Evolutionary conservation across 768 basidiomycete genomes (phyloP), one percentile per base, ranked within the genome.

Genomic region (Termitomyces sp.): DNA sequence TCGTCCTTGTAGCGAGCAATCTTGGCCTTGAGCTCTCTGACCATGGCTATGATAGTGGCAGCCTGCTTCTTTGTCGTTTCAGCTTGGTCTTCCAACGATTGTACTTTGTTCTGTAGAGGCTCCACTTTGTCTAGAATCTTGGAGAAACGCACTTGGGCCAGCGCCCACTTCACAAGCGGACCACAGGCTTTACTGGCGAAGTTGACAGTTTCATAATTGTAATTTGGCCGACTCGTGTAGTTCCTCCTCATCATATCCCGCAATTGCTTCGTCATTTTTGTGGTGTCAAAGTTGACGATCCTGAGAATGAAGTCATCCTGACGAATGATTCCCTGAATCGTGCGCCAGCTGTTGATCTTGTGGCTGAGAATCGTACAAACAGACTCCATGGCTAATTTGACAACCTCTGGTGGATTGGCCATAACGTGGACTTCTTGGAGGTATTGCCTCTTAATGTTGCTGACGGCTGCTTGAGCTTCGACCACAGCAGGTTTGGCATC

Each of bases 301-400:
- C 92, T 84, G 61, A 91, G 86, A 70, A 98, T 98, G 77, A 99
- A 99, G 73, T 97, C 94, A 64, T 98, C 97, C 36, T 93, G 86
- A 60, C 97, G 92, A 66, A 98, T 94, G 75, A 98, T 92, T 62
- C 88, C 88, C 73, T 98, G 96, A 8, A 99, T 94, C 1, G 95
- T 86, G 63, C 93, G 88, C 97, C 97, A 99, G 71, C 88, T 88
- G 69, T 99, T 96, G 68, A 98, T 92, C 75, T 94, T 94, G 78
- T 98, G 93, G 7, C 97, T 96, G 20, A 99, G 87, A 50, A 97
- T 82, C 15, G 92, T 95, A 74, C 97, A 98, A 44, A 97, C 96
- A 1, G 96, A 97, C 70, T 98, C 97, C 95, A 98, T 98, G 16
- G 97, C 94, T 49, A 96, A 76, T 74, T 98, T 98, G 66, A 98